A percentile compares a stretch with the other conserved stretches of the same genome.
These are phyloP conservation scores for Suillus weaverae DNA, from an alignment of 768 basidiomycete species.

Conservation along the genomic window DNA sequence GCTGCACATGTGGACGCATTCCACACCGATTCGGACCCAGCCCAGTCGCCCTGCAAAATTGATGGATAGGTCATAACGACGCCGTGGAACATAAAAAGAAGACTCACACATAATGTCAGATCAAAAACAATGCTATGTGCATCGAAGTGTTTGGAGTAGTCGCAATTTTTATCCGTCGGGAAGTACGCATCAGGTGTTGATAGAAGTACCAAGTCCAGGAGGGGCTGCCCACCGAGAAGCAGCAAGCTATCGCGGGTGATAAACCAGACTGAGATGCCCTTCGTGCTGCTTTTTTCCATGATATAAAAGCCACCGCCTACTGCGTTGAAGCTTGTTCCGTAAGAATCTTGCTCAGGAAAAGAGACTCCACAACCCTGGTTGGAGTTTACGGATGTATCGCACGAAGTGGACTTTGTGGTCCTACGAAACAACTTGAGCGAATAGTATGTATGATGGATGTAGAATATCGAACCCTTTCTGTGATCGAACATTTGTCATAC, in stretches of 20 bases:
- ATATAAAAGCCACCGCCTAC: slow-evolving; percentile 63
- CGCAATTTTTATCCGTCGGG: slow-evolving; percentile 40
- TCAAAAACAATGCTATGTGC: slow-evolving; percentile 57
- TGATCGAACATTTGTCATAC: slow-evolving; percentile 38
- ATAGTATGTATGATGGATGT: not conserved
- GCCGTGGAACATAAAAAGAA: not conserved
- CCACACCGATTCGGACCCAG: slow-evolving; percentile 38
- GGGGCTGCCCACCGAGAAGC: not conserved
- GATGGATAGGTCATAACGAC: not conserved
- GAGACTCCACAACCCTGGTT: slow-evolving; percentile 65
- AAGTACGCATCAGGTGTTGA: slow-evolving; percentile 48
- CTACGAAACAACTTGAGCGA: slow-evolving; percentile 26
- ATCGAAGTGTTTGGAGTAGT: slow-evolving; percentile 53
- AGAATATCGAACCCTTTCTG: slow-evolving; percentile 47
- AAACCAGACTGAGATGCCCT: slow-evolving; percentile 59
- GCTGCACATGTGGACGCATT: slow-evolving; percentile 41
- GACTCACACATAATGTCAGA: slow-evolving; percentile 59
- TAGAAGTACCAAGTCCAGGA: not conserved
- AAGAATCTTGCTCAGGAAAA: slow-evolving; percentile 40
- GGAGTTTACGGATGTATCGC: slow-evolving; percentile 48
- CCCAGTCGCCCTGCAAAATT: slow-evolving; percentile 51
- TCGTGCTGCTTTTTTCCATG: slow-evolving; percentile 40
- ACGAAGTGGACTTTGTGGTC: slow-evolving; percentile 41
- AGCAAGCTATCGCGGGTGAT: slow-evolving; percentile 53
- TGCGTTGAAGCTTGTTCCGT: slow-evolving; percentile 49